A percentile compares a stretch with the other conserved stretches of the same genome.
phyloP scores from a whole-genome alignment of 257 asterid species.

The Forsythia suspensa region DNA sequence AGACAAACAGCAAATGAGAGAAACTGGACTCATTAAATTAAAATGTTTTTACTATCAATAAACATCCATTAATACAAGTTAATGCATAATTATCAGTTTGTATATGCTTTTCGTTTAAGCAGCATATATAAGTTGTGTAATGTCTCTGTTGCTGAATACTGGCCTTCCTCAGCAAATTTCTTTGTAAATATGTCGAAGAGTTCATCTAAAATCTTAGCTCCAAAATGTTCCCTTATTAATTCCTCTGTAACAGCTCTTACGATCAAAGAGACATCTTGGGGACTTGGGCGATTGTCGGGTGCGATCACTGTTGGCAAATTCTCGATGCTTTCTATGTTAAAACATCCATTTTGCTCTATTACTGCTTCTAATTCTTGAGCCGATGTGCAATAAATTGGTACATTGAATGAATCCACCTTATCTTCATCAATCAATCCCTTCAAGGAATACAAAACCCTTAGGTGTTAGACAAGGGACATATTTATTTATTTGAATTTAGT shows the following conservation, averaged over 20 bases:
- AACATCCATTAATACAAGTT: too few relatives aligned
- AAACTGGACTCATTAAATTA: too few relatives aligned
- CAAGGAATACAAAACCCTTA: neutral
- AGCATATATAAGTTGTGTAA: neutral
- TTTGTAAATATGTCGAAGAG: neutral
- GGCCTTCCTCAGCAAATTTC: conserved; percentile 10
- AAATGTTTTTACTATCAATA: too few relatives aligned
- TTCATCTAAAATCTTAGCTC: conserved; percentile 5
- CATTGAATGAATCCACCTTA: conserved; percentile 33
- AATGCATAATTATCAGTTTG: too few relatives aligned
- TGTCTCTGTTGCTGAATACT: neutral
- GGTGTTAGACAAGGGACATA: too few relatives aligned
- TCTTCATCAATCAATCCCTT: conserved; percentile 37
- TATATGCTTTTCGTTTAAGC: neutral
- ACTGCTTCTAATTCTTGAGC: conserved; percentile 19
- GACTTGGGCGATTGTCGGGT: neutral
- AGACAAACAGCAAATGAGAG: too few relatives aligned
- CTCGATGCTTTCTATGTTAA: conserved; percentile 26
- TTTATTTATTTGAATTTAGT: too few relatives aligned
- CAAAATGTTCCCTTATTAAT: conserved; percentile 7
- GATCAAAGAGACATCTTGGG: neutral
- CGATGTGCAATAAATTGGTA: conserved; percentile 29
- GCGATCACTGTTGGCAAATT: neutral
- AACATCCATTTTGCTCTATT: conserved; percentile 20
- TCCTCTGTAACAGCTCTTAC: conserved; percentile 8